Percentiles rank a stretch among this genome's conserved stretches.
phyloP scores from a whole-genome alignment of 176 grass and related monocot genomes.

The Olyra latifolia region DNA sequence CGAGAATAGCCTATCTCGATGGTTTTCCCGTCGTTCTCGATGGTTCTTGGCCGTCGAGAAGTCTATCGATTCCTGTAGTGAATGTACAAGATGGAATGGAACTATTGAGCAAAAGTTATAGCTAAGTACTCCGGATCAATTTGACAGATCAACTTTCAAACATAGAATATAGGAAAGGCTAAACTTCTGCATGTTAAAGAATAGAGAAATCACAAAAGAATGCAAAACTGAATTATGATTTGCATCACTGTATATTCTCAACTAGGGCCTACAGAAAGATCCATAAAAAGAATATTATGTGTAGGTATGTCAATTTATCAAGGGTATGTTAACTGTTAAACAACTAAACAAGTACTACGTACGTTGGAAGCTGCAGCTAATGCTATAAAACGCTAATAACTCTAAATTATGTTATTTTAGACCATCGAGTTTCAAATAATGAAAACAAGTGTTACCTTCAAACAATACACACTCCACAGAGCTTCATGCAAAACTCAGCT shows the following conservation, averaged over 20 bases:
- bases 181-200: not conserved
- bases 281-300: not conserved
- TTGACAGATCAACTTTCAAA: not conserved
- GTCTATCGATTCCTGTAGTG: no score
- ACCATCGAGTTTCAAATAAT: not conserved
- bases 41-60: no score
- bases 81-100: not conserved
- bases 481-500: slow-evolving; percentile 84
- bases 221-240: not conserved
- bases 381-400: not conserved
- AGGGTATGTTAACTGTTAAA: not conserved
- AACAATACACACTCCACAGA: slow-evolving; percentile 89
- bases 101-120: no score
- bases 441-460: slow-evolving; percentile 53
- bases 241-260: not conserved
- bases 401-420: slow-evolving; percentile 11
- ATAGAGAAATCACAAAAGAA: not conserved
- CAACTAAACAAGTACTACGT: not conserved
- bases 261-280: not conserved
- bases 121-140: no score
- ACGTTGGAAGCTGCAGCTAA: slow-evolving; percentile 2
- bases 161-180: not conserved
- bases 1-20: no score
- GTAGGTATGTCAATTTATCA: slow-evolving; percentile 20
- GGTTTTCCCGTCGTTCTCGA: no score